These are phyloP conservation scores for Kodamaea nitidulidarum DNA, from an alignment of 805 yeast species.

Conservation along the genomic window DNA sequence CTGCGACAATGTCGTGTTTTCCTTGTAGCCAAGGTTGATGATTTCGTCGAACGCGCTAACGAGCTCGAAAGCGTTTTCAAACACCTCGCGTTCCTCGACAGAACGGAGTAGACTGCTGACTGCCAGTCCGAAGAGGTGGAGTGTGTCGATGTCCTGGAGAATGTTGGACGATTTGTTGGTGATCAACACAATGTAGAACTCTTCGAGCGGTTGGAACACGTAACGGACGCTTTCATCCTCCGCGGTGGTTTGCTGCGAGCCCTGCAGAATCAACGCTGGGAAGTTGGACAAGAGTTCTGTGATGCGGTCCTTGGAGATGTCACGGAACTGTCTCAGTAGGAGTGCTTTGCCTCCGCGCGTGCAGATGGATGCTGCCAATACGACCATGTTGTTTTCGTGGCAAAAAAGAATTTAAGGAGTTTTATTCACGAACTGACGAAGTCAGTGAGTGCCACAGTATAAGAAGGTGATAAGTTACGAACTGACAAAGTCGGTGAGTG, in stretches of 20 bases:
- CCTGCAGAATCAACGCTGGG: conserved; percentile 70
- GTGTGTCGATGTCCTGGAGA: conserved; percentile 88
- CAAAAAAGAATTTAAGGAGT: conserved; percentile 15
- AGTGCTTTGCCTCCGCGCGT: conserved; percentile 91
- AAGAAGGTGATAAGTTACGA: no score
- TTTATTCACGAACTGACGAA: no score
- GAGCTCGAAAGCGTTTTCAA: conserved; percentile 81
- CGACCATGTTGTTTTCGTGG: conserved; percentile 49
- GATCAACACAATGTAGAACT: conserved; percentile 82
- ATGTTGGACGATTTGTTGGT: conserved; percentile 91
- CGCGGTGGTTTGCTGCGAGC: conserved; percentile 78
- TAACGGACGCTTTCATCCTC: conserved; percentile 91
- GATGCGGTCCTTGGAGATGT: conserved; percentile 77
- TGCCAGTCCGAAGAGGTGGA: conserved; percentile 78
- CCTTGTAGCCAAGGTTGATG: conserved; percentile 83
- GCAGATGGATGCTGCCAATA: conserved; percentile 90
- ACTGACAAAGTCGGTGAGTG: no score
- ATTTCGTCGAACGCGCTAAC: conserved; percentile 93
- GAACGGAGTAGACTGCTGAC: conserved; percentile 68
- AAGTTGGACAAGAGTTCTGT: conserved; percentile 81
- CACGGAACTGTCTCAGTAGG: conserved; percentile 87
- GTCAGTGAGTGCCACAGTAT: no score
- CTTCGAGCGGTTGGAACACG: conserved; percentile 94
- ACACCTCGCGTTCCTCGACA: conserved; percentile 78
- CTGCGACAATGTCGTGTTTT: conserved; percentile 76